Percentiles rank a stretch among this genome's conserved stretches.
These are phyloP conservation scores for Candida sonorensis DNA, from an alignment of 805 yeast genomes.

Conservation along the genomic window DNA sequence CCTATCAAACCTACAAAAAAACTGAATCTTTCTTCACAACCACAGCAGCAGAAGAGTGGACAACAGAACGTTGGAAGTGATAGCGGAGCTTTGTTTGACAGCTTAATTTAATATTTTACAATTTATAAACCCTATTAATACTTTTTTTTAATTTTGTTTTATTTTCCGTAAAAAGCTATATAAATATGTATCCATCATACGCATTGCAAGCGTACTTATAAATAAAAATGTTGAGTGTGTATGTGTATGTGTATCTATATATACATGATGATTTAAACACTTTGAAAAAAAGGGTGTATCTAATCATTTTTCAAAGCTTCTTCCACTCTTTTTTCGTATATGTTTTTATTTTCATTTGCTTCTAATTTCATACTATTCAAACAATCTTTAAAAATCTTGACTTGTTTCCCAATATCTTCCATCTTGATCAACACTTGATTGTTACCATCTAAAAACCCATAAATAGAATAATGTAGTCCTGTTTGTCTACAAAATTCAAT, in stretches of 20 bases:
- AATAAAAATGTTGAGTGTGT: too few species aligned
- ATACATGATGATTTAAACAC: too few species aligned
- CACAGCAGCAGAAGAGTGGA: background rate
- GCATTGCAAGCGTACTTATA: too few species aligned
- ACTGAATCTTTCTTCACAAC: slow-evolving; percentile 2
- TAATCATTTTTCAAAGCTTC: slow-evolving; percentile 7
- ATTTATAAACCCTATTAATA: too few species aligned
- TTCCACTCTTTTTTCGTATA: slow-evolving; percentile 25
- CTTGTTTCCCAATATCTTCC: slow-evolving; percentile 75
- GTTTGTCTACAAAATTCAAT: slow-evolving; percentile 68
- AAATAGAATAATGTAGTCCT: slow-evolving; percentile 74
- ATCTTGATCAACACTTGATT: slow-evolving; percentile 60
- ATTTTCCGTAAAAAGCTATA: too few species aligned
- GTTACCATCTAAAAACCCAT: slow-evolving; percentile 79
- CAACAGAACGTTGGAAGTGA: slow-evolving; percentile 1
- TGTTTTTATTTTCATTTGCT: slow-evolving; percentile 23
- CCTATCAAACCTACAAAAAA: slow-evolving; percentile 21
- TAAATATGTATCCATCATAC: too few species aligned
- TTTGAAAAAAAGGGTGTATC: background rate
- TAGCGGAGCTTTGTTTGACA: slow-evolving; percentile 1
- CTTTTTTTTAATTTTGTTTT: too few species aligned
- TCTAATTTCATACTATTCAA: slow-evolving; percentile 56
- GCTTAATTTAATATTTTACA: slow-evolving; percentile 1
- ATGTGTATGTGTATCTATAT: too few species aligned
- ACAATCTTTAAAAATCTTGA: slow-evolving; percentile 68